phyloP scores from a whole-genome alignment of 2,329 filamentous ascomycete genomes.

The Xylaria sp. region DNA sequence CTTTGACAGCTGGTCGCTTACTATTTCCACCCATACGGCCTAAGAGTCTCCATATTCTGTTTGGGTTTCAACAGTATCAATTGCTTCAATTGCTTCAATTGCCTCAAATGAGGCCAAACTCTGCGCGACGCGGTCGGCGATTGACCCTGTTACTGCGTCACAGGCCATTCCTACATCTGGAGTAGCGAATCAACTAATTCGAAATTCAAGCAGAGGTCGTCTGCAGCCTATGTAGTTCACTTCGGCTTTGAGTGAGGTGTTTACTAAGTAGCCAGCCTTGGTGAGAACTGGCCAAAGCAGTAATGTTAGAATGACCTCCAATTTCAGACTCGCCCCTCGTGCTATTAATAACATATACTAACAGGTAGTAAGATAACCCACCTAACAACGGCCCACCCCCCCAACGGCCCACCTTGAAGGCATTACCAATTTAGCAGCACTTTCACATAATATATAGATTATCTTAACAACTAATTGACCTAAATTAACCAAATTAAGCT shows the following conservation, averaged over 20 bases:
- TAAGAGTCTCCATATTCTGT: constrained; percentile 8
- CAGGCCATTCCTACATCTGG: constrained; percentile 15
- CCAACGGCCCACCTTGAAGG: no score
- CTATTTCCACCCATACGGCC: background rate
- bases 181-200: background rate
- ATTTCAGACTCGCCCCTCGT: constrained; percentile 8
- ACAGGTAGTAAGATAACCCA: no score
- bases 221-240: background rate
- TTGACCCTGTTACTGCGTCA: background rate
- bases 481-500: no score
- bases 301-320: background rate
- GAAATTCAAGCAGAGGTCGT: background rate
- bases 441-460: no score
- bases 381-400: no score
- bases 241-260: background rate
- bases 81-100: constrained; percentile 24
- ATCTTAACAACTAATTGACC: no score
- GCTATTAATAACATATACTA: background rate
- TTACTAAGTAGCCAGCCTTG: background rate
- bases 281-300: background rate
- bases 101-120: constrained; percentile 30
- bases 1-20: constrained; percentile 29
- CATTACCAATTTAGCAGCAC: no score
- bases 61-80: background rate
- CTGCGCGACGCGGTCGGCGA: constrained; percentile 28